phyloP scores from a whole-genome alignment of 129 eudicot genomes.

The Logfia minima region DNA sequence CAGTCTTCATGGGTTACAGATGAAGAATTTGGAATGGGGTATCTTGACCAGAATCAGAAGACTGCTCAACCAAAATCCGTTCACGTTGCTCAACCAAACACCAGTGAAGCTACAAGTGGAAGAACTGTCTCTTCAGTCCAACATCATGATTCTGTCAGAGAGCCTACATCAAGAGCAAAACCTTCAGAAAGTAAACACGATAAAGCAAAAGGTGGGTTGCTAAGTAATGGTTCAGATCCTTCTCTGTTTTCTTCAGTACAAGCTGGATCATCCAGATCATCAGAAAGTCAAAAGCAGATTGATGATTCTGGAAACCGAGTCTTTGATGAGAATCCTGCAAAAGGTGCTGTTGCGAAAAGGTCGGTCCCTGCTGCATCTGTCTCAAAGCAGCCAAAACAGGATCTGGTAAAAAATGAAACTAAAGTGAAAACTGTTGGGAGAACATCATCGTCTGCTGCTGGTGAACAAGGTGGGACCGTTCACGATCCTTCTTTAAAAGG shows the following conservation, averaged over 20 bases:
- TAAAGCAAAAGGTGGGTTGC: slow-evolving; percentile 48
- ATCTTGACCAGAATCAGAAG: slow-evolving; percentile 80
- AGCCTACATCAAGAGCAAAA: slow-evolving; percentile 45
- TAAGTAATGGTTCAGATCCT: slow-evolving; percentile 54
- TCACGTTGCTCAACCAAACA: slow-evolving; percentile 34
- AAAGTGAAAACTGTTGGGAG: slow-evolving; percentile 58
- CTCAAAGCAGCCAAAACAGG: slow-evolving; percentile 66
- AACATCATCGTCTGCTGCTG: slow-evolving; percentile 33
- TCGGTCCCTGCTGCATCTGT: slow-evolving; percentile 55
- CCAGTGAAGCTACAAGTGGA: slow-evolving; percentile 52
- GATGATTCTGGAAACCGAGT: slow-evolving; percentile 54
- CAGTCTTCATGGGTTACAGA: slow-evolving; percentile 99
- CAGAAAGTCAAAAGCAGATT: slow-evolving; percentile 56
- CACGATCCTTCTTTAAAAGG: slow-evolving; percentile 46
- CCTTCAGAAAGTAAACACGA: slow-evolving; percentile 59
- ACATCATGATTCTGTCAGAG: slow-evolving; percentile 52
- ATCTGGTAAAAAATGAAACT: slow-evolving; percentile 56
- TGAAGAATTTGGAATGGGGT: slow-evolving; percentile 98
- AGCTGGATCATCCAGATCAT: slow-evolving; percentile 45
- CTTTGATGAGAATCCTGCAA: slow-evolving; percentile 52
- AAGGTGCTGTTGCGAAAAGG: slow-evolving; percentile 55
- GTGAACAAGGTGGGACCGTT: slow-evolving; percentile 39
- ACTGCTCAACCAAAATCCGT: slow-evolving; percentile 57
- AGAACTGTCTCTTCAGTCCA: slow-evolving; percentile 43
- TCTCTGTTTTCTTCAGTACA: slow-evolving; percentile 11